phyloP scores from a whole-genome alignment of 75 land plant species.

The Picea sitchensis region DNA sequence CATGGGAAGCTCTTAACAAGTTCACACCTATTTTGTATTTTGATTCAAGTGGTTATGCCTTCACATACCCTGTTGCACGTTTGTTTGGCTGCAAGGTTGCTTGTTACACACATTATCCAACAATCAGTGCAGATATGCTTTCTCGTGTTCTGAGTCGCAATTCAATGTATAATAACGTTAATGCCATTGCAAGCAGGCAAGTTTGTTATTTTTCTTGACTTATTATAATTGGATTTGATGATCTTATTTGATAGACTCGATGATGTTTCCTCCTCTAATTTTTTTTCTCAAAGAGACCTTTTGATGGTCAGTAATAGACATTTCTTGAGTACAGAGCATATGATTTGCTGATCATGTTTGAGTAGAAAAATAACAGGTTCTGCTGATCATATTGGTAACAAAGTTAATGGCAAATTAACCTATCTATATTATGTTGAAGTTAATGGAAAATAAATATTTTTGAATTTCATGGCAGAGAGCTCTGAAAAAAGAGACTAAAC shows the following conservation, averaged over 20 bases:
- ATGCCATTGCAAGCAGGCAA: constrained; percentile 76
- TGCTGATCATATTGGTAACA: no score
- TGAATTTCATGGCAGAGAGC: no score
- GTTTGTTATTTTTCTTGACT: constrained; percentile 16
- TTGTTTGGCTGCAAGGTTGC: constrained; percentile 89
- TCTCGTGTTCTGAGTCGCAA: constrained; percentile 63
- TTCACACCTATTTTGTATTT: constrained; percentile 77
- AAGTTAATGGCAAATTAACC: no score
- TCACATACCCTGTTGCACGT: constrained; percentile 93
- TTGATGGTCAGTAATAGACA: background rate
- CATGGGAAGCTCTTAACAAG: constrained; percentile 87
- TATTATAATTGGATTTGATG: background rate
- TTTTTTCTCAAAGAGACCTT: background rate
- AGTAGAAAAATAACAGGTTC: no score
- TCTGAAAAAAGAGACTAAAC: no score
- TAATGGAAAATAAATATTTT: no score
- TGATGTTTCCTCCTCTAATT: background rate
- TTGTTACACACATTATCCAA: constrained; percentile 98
- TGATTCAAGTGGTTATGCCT: constrained; percentile 97
- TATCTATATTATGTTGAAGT: no score
- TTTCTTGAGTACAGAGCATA: no score
- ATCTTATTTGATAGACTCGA: background rate
- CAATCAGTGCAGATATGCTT: constrained; percentile 95
- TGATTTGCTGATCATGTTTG: no score
- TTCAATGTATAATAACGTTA: constrained; percentile 83